phyloP scores from a whole-genome alignment of 2,329 filamentous ascomycete species.

The Cladophialophora immunda region DNA sequence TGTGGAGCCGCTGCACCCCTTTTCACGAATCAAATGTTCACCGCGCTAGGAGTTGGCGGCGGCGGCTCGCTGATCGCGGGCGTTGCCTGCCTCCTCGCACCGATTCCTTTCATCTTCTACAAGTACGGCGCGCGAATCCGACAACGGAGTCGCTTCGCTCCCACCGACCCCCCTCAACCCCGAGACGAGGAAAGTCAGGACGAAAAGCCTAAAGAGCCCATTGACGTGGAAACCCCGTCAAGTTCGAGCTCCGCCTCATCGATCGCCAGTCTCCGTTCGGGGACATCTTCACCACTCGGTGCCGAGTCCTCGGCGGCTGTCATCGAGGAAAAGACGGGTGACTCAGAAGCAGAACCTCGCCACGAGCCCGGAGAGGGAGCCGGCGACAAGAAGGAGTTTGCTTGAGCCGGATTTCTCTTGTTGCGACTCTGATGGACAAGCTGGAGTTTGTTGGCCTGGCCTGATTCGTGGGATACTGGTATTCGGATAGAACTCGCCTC shows the following conservation, averaged over 20 bases:
- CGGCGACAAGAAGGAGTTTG: neutral
- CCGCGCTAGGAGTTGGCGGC: constrained; percentile 57
- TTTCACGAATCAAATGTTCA: constrained; percentile 58
- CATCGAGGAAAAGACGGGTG: constrained; percentile 2
- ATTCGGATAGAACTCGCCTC: neutral
- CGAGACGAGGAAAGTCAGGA: constrained; percentile 34
- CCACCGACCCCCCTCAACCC: constrained; percentile 10
- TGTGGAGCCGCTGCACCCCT: constrained; percentile 59
- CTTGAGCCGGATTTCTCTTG: neutral
- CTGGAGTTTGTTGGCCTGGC: neutral
- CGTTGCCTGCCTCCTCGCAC: constrained; percentile 54
- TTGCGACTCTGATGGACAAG: neutral
- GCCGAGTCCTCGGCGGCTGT: neutral
- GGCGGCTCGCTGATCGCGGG: constrained; percentile 57
- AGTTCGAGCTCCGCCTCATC: constrained; percentile 19
- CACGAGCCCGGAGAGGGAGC: neutral
- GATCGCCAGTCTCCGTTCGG: neutral
- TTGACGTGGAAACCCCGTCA: constrained; percentile 3
- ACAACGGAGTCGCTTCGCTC: constrained; percentile 60
- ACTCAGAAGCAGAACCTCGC: neutral
- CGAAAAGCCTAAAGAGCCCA: neutral
- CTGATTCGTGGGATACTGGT: neutral
- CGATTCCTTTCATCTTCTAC: constrained; percentile 56
- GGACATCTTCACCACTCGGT: neutral
- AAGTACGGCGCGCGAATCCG: constrained; percentile 53